Conservation (phyloP, 2,329 filamentous ascomycete species). For the Dothistroma pini region DNA sequence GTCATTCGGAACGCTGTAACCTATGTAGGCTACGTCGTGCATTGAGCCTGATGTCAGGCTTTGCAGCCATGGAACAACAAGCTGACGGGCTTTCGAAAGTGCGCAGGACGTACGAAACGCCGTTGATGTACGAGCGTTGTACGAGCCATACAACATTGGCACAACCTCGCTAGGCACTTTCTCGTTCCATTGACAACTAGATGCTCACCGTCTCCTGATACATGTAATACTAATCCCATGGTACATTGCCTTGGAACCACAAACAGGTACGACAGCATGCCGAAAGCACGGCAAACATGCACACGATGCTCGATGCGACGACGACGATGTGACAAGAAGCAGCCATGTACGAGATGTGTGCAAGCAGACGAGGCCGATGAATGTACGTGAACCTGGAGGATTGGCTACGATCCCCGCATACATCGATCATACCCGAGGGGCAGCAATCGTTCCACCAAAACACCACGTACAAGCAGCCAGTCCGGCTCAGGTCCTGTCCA, state of each 20-base stretch:
- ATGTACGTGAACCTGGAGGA: constrained; percentile 4
- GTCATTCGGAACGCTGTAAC: too few relatives aligned
- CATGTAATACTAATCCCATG: background rate
- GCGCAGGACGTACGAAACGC: background rate
- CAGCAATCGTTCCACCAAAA: too few relatives aligned
- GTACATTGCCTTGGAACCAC: background rate
- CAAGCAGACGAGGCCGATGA: too few relatives aligned
- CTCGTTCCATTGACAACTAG: too few relatives aligned
- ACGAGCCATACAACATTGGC: background rate
- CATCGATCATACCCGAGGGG: too few relatives aligned
- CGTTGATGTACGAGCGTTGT: background rate
- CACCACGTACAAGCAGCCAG: too few relatives aligned
- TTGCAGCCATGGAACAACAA: background rate
- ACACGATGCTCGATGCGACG: constrained; percentile 9
- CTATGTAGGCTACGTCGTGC: too few relatives aligned
- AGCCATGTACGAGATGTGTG: too few relatives aligned
- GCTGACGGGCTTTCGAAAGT: too few relatives aligned
- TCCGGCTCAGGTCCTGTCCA: too few relatives aligned
- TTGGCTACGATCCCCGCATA: too few relatives aligned
- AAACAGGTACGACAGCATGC: background rate
- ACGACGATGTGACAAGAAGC: constrained; percentile 6
- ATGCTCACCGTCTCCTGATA: background rate
- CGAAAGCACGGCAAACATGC: constrained; percentile 6
- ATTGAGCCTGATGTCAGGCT: too few relatives aligned
- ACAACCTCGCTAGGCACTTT: background rate